A percentile compares a stretch with the other conserved stretches of the same genome.
Conservation (phyloP, 768 basidiomycete genomes). For the Leccinellum rugosiceps region DNA sequence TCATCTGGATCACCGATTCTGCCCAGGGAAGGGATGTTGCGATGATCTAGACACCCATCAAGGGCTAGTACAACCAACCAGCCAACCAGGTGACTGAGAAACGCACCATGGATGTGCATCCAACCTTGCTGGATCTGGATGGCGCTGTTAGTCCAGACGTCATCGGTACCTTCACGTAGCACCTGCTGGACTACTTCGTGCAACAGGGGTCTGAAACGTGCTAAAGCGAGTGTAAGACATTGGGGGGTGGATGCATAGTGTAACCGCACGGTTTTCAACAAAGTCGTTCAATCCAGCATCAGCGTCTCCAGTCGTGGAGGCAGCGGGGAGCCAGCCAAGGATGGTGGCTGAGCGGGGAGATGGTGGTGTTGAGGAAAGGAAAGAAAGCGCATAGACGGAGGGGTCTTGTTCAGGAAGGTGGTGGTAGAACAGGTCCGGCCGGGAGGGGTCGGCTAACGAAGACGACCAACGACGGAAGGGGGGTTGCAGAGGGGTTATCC, state of each 20-base stretch:
- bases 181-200: conserved; percentile 57
- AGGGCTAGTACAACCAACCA: not conserved
- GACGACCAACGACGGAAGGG: conserved; percentile 11
- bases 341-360: conserved; percentile 47
- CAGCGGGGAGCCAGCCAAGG: conserved; percentile 70
- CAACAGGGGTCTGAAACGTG: conserved; percentile 54
- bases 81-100: not conserved
- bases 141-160: conserved; percentile 62
- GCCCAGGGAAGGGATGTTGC: conserved; percentile 71
- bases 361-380: conserved; percentile 47
- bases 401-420: conserved; percentile 44
- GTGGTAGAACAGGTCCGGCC: conserved; percentile 72
- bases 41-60: conserved; percentile 45
- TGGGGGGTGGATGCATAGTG: not conserved
- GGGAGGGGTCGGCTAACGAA: conserved; percentile 48
- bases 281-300: conserved; percentile 69
- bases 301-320: conserved; percentile 28
- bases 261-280: conserved; percentile 59
- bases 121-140: conserved; percentile 69
- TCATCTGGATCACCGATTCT: conserved; percentile 83
- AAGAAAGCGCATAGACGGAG: conserved; percentile 65
- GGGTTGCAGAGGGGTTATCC: conserved; percentile 8
- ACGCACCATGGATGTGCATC: conserved; percentile 76
- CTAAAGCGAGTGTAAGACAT: conserved; percentile 33
- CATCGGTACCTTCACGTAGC: conserved; percentile 57